These are phyloP conservation scores for Microstegium vimineum DNA, from an alignment of 176 grass and related monocot genomes.

Conservation along the genomic window DNA sequence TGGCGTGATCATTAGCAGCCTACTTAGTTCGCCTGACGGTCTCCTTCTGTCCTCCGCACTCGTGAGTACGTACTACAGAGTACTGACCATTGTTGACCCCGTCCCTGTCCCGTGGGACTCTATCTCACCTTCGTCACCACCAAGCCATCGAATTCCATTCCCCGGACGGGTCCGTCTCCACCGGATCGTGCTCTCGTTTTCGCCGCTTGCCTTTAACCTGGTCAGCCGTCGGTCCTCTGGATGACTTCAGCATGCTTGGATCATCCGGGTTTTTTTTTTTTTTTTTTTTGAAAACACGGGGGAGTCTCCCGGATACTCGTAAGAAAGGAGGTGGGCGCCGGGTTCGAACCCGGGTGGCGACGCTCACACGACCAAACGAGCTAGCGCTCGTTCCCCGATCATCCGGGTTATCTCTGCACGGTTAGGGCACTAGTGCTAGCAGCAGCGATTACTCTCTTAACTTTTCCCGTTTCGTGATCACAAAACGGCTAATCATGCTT, in stretches of 20 bases:
- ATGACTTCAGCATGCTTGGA: too few species aligned
- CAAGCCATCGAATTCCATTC: neutral
- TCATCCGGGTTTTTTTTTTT: constrained; percentile 8
- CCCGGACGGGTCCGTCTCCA: neutral
- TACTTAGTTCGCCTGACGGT: neutral
- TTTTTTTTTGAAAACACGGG: too few species aligned
- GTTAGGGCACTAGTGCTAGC: neutral
- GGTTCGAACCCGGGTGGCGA: too few species aligned
- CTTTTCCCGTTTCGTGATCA: neutral
- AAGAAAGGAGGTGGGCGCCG: too few species aligned
- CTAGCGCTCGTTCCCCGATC: too few species aligned
- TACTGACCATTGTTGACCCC: neutral
- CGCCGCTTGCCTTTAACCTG: neutral
- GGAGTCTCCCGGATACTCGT: too few species aligned
- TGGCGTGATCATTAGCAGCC: neutral
- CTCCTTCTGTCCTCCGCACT: neutral
- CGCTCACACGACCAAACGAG: too few species aligned
- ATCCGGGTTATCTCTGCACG: neutral
- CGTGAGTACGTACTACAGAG: too few species aligned
- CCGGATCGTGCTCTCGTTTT: neutral
- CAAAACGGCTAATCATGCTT: neutral
- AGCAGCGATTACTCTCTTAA: neutral
- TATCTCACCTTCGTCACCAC: neutral
- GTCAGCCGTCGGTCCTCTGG: neutral
- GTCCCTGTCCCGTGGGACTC: neutral